Percentiles rank a stretch among this genome's conserved stretches.
These are phyloP conservation scores for Phytophthora pini DNA, from an alignment of 352 stramenopile genomes.

Conservation along the genomic window DNA sequence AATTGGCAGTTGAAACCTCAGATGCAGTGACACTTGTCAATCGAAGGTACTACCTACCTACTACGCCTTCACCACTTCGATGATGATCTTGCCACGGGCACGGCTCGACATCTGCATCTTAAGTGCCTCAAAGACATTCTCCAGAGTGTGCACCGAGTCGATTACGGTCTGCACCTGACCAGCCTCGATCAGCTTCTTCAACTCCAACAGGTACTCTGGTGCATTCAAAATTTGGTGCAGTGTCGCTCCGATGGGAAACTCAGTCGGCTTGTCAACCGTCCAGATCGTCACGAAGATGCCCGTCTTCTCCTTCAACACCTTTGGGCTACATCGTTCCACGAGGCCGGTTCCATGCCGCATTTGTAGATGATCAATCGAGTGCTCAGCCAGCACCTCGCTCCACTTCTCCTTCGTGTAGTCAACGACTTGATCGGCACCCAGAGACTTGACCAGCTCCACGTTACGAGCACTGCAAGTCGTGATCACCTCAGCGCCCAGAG, in stretches of 20 bases:
- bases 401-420: conserved; percentile 66
- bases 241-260: conserved; percentile 61
- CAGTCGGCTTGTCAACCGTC: conserved; percentile 43
- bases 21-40: no score
- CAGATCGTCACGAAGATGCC: conserved; percentile 51
- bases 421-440: conserved; percentile 56
- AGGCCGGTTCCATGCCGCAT: conserved; percentile 7
- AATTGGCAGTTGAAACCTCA: conserved; percentile 10
- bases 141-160: conserved; percentile 58
- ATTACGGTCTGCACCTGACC: conserved; percentile 48
- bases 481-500: conserved; percentile 34
- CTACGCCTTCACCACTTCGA: conserved; percentile 49
- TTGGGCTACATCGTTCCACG: conserved; percentile 45
- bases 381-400: conserved; percentile 35
- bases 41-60: background rate
- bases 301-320: conserved; percentile 42
- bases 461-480: conserved; percentile 51
- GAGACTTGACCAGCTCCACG: conserved; percentile 42
- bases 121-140: conserved; percentile 60
- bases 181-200: conserved; percentile 45
- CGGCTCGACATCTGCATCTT: conserved; percentile 55
- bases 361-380: conserved; percentile 48
- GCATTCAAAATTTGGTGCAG: conserved; percentile 28
- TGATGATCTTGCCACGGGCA: conserved; percentile 72
- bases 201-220: conserved; percentile 28